Base-by-base conservation (phyloP, 2,329 filamentous ascomycete genomes). In the Thielaviopsis euricoi region DNA sequence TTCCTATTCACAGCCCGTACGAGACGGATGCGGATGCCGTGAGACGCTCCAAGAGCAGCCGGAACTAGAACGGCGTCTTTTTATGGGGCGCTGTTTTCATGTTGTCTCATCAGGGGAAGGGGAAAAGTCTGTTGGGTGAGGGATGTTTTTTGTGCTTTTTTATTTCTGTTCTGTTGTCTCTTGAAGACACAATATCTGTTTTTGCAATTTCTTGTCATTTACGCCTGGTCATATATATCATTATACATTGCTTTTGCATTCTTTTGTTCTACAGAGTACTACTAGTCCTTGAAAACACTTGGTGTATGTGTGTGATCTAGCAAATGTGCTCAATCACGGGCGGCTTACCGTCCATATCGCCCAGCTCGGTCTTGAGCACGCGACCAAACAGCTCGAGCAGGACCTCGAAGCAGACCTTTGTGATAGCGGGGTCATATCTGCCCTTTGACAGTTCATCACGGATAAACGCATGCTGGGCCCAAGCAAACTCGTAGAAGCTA, bases 381-480 rank as follows among this genome's bases (percentile, higher is more conserved):
- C 90, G 76, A 0, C 81, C 83, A 70, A 96, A 96, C 60, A 95
- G 66, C 73, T 96, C 90, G 17, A 93, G 75, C 65, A 96, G 71
- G 69, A 96, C 85, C 75, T 95, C 87, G 67, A 95, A 95, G 73
- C 90, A 95, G 40, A 91, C 80, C 67, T 89, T 91, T 3, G 83
- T 82, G 59, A 96, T 77, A 21, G 87, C 88, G 0, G 90, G 87
- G 68, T 96, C 90, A 66, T 95, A 96, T 25, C 90, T 78, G n/a
- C 89, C 90, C 72, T 95, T 95, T 70, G 86, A 89, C 60, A 93
- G 74, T 73, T 96, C 90, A 66, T 96, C 90, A 19, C 90, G 79
- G 68, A 96, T 94, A 67, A 96, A 96, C 5, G 90, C 90, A 73
- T 95, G 90, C 70, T 95, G 90, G 3, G 90, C 89, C 82, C 88